Conservation (phyloP, 2,329 filamentous ascomycete species). For the Colletotrichum caudatum region DNA sequence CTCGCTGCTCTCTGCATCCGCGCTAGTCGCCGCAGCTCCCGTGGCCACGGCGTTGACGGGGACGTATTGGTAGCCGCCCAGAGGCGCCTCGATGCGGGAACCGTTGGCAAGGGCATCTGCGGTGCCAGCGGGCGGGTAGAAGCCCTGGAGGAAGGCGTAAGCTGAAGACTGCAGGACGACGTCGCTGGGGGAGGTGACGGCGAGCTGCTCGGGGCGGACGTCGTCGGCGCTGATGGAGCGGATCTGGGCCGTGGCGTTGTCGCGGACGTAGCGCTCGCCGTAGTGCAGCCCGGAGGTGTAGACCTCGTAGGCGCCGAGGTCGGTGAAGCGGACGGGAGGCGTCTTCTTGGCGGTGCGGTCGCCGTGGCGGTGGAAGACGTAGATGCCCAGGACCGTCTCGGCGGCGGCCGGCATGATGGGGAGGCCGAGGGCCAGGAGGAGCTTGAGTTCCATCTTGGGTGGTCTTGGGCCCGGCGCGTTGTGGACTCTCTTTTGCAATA, state of each 20-base stretch:
- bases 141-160: conserved; percentile 82
- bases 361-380: conserved; percentile 91
- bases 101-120: conserved; percentile 78
- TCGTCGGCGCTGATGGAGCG: conserved; percentile 73
- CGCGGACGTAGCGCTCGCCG: conserved; percentile 78
- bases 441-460: conserved; percentile 55
- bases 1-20: conserved; percentile 66
- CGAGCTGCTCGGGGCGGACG: conserved; percentile 77
- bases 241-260: conserved; percentile 71
- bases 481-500: neutral
- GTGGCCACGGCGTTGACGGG: conserved; percentile 73
- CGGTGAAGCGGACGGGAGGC: conserved; percentile 78
- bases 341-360: conserved; percentile 85
- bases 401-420: conserved; percentile 56
- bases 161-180: conserved; percentile 85
- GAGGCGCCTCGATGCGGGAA: conserved; percentile 71
- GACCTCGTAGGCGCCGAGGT: conserved; percentile 82
- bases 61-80: conserved; percentile 87
- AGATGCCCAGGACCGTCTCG: conserved; percentile 83
- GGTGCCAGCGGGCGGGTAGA: conserved; percentile 82
- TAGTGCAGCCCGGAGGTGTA: conserved; percentile 80
- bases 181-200: conserved; percentile 78
- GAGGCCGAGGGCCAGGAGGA: conserved; percentile 45
- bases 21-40: conserved; percentile 65
- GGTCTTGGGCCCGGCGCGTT: conserved; percentile 19